Percentiles rank a stretch among this genome's conserved stretches.
Conservation (phyloP, 306 rosid genomes). For the Erythrophleum fordii region DNA sequence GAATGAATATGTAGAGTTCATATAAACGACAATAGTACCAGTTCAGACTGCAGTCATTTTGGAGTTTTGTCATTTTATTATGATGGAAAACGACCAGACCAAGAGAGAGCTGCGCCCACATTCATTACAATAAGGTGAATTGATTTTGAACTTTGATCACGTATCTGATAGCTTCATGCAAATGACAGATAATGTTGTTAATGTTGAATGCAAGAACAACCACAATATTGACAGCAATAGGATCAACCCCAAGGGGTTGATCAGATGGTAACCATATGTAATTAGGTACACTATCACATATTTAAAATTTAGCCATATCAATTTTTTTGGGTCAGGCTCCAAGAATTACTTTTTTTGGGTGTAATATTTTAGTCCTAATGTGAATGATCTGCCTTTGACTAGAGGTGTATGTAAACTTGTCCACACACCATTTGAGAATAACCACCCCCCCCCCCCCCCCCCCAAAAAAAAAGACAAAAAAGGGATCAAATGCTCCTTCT, state of each 20-base stretch:
- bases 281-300: too few relatives aligned
- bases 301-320: too few relatives aligned
- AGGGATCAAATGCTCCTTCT: slow-evolving; percentile 22
- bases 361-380: too few relatives aligned
- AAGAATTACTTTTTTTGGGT: too few relatives aligned
- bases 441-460: too few relatives aligned
- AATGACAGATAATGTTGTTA: slow-evolving; percentile 33
- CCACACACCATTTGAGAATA: background rate
- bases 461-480: slow-evolving; percentile 26
- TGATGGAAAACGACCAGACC: background rate
- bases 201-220: slow-evolving; percentile 5
- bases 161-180: slow-evolving; percentile 17
- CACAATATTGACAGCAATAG: background rate
- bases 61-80: background rate
- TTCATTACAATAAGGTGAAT: background rate
- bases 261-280: too few relatives aligned
- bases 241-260: too few relatives aligned
- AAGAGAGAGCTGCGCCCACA: background rate
- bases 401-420: background rate
- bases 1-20: background rate
- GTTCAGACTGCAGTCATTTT: too few relatives aligned
- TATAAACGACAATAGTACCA: background rate
- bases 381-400: background rate
- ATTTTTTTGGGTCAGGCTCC: too few relatives aligned
- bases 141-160: background rate